These are phyloP conservation scores for Rhizomucor pusillus DNA, from an alignment of 371 early-diverging fungal genomes.

Conservation along the genomic window DNA sequence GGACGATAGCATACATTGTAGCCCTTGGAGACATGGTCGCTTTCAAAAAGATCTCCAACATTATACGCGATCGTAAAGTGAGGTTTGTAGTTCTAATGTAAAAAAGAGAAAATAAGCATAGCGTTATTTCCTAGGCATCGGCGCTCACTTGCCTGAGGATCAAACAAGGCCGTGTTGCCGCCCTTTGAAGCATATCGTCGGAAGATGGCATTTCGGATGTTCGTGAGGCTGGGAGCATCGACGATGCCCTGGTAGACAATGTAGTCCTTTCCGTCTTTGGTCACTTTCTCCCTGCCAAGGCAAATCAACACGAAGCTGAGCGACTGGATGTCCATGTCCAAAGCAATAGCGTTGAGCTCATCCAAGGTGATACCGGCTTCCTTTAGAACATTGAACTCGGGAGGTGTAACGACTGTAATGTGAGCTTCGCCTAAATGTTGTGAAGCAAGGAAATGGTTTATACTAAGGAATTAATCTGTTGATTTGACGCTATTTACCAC, in stretches of 20 bases:
- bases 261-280: slow-evolving; percentile 20
- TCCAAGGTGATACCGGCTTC: slow-evolving; percentile 67
- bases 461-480: neutral
- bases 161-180: slow-evolving; percentile 61
- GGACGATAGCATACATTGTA: slow-evolving; percentile 62
- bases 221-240: slow-evolving; percentile 29
- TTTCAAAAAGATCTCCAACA: slow-evolving; percentile 61
- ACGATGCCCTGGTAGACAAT: slow-evolving; percentile 48
- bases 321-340: slow-evolving; percentile 50
- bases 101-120: too few relatives aligned
- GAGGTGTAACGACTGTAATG: slow-evolving; percentile 73
- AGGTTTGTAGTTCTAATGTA: slow-evolving; percentile 57
- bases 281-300: slow-evolving; percentile 59
- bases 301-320: slow-evolving; percentile 58
- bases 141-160: slow-evolving; percentile 34
- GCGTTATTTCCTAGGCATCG: too few relatives aligned
- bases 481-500: slow-evolving; percentile 16
- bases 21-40: slow-evolving; percentile 76
- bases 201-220: slow-evolving; percentile 52
- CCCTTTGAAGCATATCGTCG: slow-evolving; percentile 48
- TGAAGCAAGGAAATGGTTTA: neutral
- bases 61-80: slow-evolving; percentile 75
- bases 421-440: slow-evolving; percentile 64
- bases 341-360: slow-evolving; percentile 65
- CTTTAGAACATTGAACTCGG: slow-evolving; percentile 64